phyloP scores from a whole-genome alignment of 495 filamentous ascomycete species.

The Trichoderma reesei region DNA sequence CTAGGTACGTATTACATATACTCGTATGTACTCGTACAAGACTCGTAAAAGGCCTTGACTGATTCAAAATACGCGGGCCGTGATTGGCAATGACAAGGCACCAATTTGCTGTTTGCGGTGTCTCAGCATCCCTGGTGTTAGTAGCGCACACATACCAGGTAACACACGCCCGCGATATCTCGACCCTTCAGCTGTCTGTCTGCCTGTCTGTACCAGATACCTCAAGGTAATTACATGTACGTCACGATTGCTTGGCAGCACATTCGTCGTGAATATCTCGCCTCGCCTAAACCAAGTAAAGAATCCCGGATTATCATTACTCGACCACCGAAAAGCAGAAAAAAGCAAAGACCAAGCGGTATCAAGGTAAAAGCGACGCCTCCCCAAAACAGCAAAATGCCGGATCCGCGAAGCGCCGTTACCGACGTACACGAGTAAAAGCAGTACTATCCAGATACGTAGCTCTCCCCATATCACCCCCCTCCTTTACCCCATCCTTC shows the following conservation, averaged over 20 bases:
- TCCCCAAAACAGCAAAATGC: neutral
- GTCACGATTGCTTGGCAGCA: no score
- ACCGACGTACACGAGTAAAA: neutral
- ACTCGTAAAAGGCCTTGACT: neutral
- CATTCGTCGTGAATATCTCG: no score
- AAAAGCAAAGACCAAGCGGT: neutral
- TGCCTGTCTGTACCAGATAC: no score
- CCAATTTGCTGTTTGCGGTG: neutral
- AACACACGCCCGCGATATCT: neutral
- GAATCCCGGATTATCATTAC: neutral
- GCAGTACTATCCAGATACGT: no score
- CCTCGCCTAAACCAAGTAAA: neutral
- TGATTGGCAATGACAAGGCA: neutral
- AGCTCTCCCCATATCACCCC: no score
- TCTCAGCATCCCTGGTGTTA: neutral
- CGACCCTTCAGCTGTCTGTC: neutral
- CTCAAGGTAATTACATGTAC: no score
- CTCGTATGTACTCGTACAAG: neutral
- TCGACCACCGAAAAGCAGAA: neutral
- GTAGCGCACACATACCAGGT: neutral
- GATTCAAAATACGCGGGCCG: neutral
- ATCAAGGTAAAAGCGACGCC: neutral
- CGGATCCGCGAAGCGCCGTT: neutral
- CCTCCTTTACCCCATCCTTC: no score
- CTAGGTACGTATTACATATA: neutral